Evolutionary conservation across 805 yeast genomes (phyloP).

Genomic region (Candida adriatica): DNA sequence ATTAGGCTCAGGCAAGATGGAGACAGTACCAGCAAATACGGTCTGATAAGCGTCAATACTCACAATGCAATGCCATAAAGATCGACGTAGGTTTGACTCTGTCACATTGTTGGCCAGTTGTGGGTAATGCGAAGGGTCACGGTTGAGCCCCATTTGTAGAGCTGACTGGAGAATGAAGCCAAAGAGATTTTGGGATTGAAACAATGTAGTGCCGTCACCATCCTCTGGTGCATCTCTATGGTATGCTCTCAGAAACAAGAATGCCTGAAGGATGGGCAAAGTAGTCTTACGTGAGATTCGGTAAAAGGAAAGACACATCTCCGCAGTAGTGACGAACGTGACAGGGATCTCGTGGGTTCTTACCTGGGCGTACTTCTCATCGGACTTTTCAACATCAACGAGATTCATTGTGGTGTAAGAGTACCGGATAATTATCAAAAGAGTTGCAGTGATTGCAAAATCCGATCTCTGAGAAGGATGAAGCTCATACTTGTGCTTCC

Average conservation of each 20-base stretch:
- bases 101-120: slow-evolving; percentile 8
- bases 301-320: slow-evolving; percentile 34
- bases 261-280: slow-evolving; percentile 35
- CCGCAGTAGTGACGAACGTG: slow-evolving; percentile 31
- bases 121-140: slow-evolving; percentile 34
- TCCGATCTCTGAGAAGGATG: slow-evolving; percentile 31
- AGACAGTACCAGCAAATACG: slow-evolving; percentile 10
- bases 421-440: slow-evolving; percentile 34
- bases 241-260: slow-evolving; percentile 33
- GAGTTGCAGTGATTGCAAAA: slow-evolving; percentile 32
- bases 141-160: slow-evolving; percentile 35
- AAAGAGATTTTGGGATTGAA: slow-evolving; percentile 30
- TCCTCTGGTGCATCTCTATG: slow-evolving; percentile 38
- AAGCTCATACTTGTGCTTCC: slow-evolving; percentile 24
- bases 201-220: slow-evolving; percentile 35
- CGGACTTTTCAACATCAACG: slow-evolving; percentile 4
- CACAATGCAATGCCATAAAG: slow-evolving; percentile 15
- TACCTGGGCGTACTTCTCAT: slow-evolving; percentile 2
- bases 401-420: slow-evolving; percentile 30
- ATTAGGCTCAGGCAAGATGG: slow-evolving; percentile 6
- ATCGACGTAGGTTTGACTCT: slow-evolving; percentile 14
- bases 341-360: slow-evolving; percentile 31
- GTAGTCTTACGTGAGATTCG: slow-evolving; percentile 30
- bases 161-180: slow-evolving; percentile 38
- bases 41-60: slow-evolving; percentile 10